Conservation (phyloP, 2,329 filamentous ascomycete species). For the Fusarium continuum region DNA sequence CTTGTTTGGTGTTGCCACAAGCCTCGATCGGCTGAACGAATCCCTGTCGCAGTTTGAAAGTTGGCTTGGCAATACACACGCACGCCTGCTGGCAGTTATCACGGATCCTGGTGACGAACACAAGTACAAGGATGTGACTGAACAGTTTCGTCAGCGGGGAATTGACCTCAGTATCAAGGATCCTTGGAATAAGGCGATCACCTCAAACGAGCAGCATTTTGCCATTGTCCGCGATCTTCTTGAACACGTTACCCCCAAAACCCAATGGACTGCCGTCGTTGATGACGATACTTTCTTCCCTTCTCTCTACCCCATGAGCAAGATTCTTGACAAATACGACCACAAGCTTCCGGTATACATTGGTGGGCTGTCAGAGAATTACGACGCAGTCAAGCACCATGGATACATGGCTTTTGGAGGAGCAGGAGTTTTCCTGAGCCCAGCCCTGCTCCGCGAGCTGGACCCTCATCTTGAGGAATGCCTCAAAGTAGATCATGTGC, state of each 20-base stretch:
- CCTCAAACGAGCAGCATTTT: slow-evolving; percentile 66
- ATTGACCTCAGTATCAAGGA: slow-evolving; percentile 49
- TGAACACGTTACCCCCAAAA: slow-evolving; percentile 53
- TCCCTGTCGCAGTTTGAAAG: slow-evolving; percentile 63
- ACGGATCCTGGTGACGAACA: slow-evolving; percentile 52
- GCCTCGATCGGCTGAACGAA: slow-evolving; percentile 57
- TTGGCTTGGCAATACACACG: slow-evolving; percentile 63
- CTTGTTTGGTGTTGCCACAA: slow-evolving; percentile 67
- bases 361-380: slow-evolving; percentile 66
- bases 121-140: slow-evolving; percentile 44
- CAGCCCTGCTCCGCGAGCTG: slow-evolving; percentile 60
- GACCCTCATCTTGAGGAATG: slow-evolving; percentile 59
- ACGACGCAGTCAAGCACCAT: slow-evolving; percentile 59
- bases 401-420: slow-evolving; percentile 70
- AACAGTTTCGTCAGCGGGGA: slow-evolving; percentile 42
- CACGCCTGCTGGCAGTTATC: slow-evolving; percentile 61
- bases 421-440: slow-evolving; percentile 66
- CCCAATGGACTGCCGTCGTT: slow-evolving; percentile 65
- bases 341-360: slow-evolving; percentile 61
- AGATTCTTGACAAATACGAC: slow-evolving; percentile 59
- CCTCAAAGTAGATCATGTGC: slow-evolving; percentile 46
- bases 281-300: slow-evolving; percentile 73
- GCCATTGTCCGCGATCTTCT: slow-evolving; percentile 62
- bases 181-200: slow-evolving; percentile 48
- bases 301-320: slow-evolving; percentile 59